phyloP scores from a whole-genome alignment of 768 basidiomycete species.

The Mrakia frigida region DNA sequence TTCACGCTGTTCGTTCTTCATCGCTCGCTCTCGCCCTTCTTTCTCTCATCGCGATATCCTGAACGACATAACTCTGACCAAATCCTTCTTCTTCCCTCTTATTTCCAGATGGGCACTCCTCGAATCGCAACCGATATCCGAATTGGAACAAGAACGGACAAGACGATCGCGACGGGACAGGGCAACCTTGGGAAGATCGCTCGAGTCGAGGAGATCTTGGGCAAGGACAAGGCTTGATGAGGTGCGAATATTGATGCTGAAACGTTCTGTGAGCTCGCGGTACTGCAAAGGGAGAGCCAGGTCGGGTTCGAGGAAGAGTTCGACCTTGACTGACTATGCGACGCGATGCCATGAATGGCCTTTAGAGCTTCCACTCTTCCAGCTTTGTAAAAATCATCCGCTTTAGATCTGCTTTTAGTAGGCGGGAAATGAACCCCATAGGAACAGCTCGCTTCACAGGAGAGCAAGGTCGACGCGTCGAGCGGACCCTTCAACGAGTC shows the following conservation, averaged over 20 bases:
- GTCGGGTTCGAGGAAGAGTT: too few relatives aligned
- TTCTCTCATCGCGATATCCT: constrained; percentile 19
- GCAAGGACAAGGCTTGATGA: constrained; percentile 22
- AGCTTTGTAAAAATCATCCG: too few relatives aligned
- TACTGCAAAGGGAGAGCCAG: too few relatives aligned
- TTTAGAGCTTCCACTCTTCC: too few relatives aligned
- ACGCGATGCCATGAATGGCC: too few relatives aligned
- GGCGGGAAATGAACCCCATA: too few relatives aligned
- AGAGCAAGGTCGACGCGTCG: too few relatives aligned
- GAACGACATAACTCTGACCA: neutral
- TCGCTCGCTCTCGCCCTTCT: neutral
- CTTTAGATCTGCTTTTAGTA: too few relatives aligned
- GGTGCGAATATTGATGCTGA: neutral
- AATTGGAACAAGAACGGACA: constrained; percentile 82
- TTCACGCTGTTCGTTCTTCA: constrained; percentile 36
- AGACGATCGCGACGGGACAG: constrained; percentile 52
- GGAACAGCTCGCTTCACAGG: too few relatives aligned
- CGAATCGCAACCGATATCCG: constrained; percentile 88
- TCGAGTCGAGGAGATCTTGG: constrained; percentile 73
- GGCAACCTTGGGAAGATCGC: constrained; percentile 76
- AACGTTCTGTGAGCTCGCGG: too few relatives aligned
- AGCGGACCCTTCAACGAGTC: too few relatives aligned
- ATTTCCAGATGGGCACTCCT: constrained; percentile 55
- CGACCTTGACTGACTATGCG: too few relatives aligned
- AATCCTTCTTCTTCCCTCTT: neutral